Evolutionary conservation across 257 asterid genomes (phyloP).

Genomic region (Solanum etuberosum): DNA sequence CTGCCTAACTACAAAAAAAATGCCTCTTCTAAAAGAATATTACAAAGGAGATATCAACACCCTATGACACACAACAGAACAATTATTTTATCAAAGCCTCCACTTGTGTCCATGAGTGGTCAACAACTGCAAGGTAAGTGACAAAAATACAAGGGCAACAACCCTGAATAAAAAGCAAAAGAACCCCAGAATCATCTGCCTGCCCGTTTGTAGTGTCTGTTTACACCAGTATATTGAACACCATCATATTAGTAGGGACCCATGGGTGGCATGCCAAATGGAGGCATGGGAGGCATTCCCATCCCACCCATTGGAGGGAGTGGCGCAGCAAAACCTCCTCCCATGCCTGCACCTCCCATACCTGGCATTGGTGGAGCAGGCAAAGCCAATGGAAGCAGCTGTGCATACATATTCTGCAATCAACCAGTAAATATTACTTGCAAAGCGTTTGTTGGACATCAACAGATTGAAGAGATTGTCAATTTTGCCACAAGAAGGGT

Average conservation of each 20-base stretch:
- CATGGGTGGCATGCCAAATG: conserved; percentile 96
- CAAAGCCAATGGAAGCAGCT: conserved; percentile 93
- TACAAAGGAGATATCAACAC: conserved; percentile 66
- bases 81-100: conserved; percentile 18
- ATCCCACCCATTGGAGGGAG: conserved; percentile 68
- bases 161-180: neutral
- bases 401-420: conserved; percentile 95
- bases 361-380: conserved; percentile 98
- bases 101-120: conserved; percentile 6
- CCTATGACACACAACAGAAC: conserved; percentile 26
- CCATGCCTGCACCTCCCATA: conserved; percentile 73
- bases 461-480: neutral
- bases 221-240: neutral
- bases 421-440: neutral
- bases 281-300: conserved; percentile 96
- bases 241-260: conserved; percentile 58
- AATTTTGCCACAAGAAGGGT: neutral
- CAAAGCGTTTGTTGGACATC: neutral
- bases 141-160: neutral
- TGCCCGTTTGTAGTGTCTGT: neutral
- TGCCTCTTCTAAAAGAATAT: conserved; percentile 68
- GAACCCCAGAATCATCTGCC: neutral
- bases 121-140: conserved; percentile 1
- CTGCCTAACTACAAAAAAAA: conserved; percentile 66
- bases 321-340: conserved; percentile 49